Base-by-base conservation (phyloP, 768 basidiomycete genomes). In the Trametes elegans region DNA sequence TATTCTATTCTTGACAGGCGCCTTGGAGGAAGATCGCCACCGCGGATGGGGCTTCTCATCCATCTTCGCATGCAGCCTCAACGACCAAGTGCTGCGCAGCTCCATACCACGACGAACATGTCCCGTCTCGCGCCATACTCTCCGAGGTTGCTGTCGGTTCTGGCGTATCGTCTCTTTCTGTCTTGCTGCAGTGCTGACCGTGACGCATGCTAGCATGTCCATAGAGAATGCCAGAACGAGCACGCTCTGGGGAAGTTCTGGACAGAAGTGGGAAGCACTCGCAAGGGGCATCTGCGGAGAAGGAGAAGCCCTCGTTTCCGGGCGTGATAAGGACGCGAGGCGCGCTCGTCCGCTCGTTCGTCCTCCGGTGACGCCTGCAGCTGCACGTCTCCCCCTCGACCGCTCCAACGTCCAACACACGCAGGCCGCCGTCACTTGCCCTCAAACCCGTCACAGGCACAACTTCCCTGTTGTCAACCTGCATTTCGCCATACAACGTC, bases 301-400 rank as follows among this genome's bases (percentile, higher is more conserved):
- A 50, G 31, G 1, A 16, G 34, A 29, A 38, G 42, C 4, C 9
- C 31, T 21, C 11, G 42, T 38, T 40, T 1, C 18, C 34, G 26
- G 26, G 34, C 19, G 39, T 28, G 55, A 49, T 44, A 43, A 49
- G 42, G 40, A 8, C 39, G 38, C 11, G 14, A 27, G 24, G n/a
- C 14, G 23, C 44, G 46, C 11, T 11, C 23, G n/a, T 21, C 31
- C 29, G 31, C 40, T 16, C 26, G 23, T 13, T 35, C 41, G 31
- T 24, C 31, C 38, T 40, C 53, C 53, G 46, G 45, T 48, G 53
- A 38, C 53, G n/a, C n/a, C n/a, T n/a, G n/a, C n/a, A n/a, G n/a
- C n/a, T n/a, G n/a, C n/a, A n/a, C n/a, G 53, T 40, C 53, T 42
- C 46, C 36, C 43, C 31, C 43, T 39, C 52, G 38, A 36, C 27